phyloP scores from a whole-genome alignment of 2,329 filamentous ascomycete species.

The Fusarium albosuccineum region DNA sequence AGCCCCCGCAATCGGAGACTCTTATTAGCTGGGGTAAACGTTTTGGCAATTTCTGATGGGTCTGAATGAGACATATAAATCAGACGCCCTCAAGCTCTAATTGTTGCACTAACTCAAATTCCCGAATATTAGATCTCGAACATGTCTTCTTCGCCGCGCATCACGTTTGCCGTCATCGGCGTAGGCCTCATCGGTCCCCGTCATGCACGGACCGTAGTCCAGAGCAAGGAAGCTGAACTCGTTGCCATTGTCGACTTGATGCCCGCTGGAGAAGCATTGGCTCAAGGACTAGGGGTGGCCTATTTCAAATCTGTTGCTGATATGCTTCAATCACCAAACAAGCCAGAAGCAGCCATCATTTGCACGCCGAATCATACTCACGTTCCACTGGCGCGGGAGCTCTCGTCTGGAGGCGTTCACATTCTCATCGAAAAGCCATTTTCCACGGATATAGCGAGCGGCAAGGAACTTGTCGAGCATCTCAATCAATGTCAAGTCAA shows the following conservation, averaged over 20 bases:
- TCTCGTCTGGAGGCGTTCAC: constrained; percentile 63
- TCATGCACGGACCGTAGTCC: constrained; percentile 47
- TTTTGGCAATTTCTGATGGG: constrained; percentile 21
- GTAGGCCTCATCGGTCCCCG: constrained; percentile 49
- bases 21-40: constrained; percentile 19
- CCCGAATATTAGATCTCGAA: background rate
- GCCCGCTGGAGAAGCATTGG: constrained; percentile 36
- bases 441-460: constrained; percentile 56
- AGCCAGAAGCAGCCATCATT: constrained; percentile 68
- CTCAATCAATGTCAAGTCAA: constrained; percentile 51
- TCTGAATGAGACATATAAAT: constrained; percentile 9
- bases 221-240: constrained; percentile 40
- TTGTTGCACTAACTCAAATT: background rate
- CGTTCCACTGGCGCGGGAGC: constrained; percentile 61
- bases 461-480: constrained; percentile 48
- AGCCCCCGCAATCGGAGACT: background rate
- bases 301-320: constrained; percentile 53
- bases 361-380: constrained; percentile 73
- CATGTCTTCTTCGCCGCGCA: constrained; percentile 15
- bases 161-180: constrained; percentile 47
- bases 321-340: constrained; percentile 55
- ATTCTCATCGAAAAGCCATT: constrained; percentile 71
- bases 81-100: background rate
- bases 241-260: constrained; percentile 49
- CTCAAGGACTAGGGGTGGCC: constrained; percentile 37